phyloP scores from a whole-genome alignment of 495 filamentous ascomycete genomes.

The Penicillium robsamsonii region DNA sequence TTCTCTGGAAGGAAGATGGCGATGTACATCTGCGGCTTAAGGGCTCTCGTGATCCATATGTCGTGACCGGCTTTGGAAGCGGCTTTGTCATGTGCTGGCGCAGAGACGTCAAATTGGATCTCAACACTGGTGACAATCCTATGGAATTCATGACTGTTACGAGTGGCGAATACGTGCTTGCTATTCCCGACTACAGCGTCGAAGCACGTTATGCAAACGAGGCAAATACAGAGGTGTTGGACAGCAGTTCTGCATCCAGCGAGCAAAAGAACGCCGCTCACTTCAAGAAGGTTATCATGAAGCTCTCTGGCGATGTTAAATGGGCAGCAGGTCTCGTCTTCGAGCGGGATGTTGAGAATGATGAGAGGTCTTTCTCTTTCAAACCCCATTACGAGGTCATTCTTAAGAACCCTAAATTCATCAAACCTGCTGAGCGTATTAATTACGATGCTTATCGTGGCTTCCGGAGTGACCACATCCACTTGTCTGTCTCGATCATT shows the following conservation, averaged over 20 bases:
- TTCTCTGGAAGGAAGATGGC: slow-evolving; percentile 90
- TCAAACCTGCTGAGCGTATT: slow-evolving; percentile 50
- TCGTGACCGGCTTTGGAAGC: slow-evolving; percentile 86
- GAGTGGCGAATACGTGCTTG: slow-evolving; percentile 89
- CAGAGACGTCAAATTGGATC: slow-evolving; percentile 81
- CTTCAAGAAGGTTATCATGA: slow-evolving; percentile 98
- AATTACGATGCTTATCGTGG: slow-evolving; percentile 89
- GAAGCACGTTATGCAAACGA: slow-evolving; percentile 70
- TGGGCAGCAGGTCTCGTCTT: slow-evolving; percentile 91
- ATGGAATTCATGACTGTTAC: slow-evolving; percentile 93
- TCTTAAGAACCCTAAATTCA: slow-evolving; percentile 72
- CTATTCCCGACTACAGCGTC: slow-evolving; percentile 88
- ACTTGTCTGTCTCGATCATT: slow-evolving; percentile 84
- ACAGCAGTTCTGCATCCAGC: slow-evolving; percentile 60
- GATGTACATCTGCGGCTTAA: slow-evolving; percentile 95
- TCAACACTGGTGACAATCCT: slow-evolving; percentile 78
- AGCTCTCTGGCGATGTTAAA: slow-evolving; percentile 89
- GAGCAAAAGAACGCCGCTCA: slow-evolving; percentile 69
- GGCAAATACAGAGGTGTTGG: slow-evolving; percentile 55
- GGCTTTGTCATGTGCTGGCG: slow-evolving; percentile 98
- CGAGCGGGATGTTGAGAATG: slow-evolving; percentile 68
- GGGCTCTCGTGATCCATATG: slow-evolving; percentile 87
- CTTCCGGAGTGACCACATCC: slow-evolving; percentile 93
- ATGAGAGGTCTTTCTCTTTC: slow-evolving; percentile 77
- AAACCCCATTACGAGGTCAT: slow-evolving; percentile 90